Base-by-base conservation (phyloP, 805 yeast species). In the Teunomyces cretensis region DNA sequence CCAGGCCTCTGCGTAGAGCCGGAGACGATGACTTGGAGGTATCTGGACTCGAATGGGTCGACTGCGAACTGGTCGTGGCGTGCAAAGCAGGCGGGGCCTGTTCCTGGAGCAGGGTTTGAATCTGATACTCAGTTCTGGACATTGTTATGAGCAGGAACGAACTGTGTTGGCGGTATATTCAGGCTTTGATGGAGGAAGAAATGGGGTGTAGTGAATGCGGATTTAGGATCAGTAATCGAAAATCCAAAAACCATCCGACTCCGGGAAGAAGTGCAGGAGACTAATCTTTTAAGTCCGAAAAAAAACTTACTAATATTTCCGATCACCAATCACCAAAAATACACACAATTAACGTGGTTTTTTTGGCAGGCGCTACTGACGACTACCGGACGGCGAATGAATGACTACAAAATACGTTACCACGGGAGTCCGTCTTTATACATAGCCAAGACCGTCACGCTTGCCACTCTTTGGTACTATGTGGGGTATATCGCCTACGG, bases 271-370 rank as follows among this genome's bases (percentile, higher is more conserved):
- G 28, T 26, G 28, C 28, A 26, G 28, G 28, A 26, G 22, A 35
- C 28, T 13, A 35, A 35, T 14, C 13, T 35, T 35, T 35, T 35
- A 35, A 35, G 17, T 35, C 38, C 38, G 38, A 35, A n/a, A 19
- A 19, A 19, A 19, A n/a, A 35, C 19, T n/a, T 19, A 12, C 22
- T 5, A 9, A 35, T 35, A 22, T 33, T 9, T 35, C 28, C 38
- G 22, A 32, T 5, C 15, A 15, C 7, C 11, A 13, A 9, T n/a
- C n/a, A n/a, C n/a, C n/a, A 9, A n/a, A 17, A 19, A 35, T 19
- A 9, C 28, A 9, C 12, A 26, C 26, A 8, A 22, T 6, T 8
- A 22, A 22, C 6, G 26, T 6, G 8, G 8, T 8, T n/a, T n/a
- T n/a, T n/a, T n/a, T n/a, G n/a, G n/a, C n/a, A n/a, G n/a, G n/a